These are phyloP conservation scores for Auricularia sp. DNA, from an alignment of 768 basidiomycete genomes.

Conservation along the genomic window DNA sequence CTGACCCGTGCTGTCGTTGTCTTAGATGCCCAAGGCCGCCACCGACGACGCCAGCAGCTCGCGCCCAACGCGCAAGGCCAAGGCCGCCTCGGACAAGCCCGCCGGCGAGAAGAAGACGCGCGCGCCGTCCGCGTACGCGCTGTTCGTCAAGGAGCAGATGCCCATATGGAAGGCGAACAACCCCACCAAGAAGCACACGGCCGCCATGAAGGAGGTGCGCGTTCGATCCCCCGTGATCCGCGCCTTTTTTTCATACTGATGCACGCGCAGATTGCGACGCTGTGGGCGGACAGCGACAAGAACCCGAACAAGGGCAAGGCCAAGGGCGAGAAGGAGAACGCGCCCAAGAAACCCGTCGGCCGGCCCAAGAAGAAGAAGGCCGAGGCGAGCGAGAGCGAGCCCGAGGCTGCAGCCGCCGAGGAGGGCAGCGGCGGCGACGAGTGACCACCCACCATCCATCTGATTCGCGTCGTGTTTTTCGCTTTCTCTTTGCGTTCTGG, in stretches of 20 bases:
- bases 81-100: not conserved
- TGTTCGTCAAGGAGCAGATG: slow-evolving; percentile 2
- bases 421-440: too few relatives aligned
- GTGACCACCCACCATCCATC: too few relatives aligned
- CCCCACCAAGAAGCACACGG: not conserved
- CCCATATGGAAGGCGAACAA: slow-evolving; percentile 1
- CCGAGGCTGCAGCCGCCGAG: too few relatives aligned
- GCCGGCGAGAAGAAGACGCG: not conserved
- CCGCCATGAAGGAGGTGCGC: not conserved
- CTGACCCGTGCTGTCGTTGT: too few relatives aligned
- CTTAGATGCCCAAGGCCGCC: not conserved
- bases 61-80: not conserved
- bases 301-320: slow-evolving; percentile 1
- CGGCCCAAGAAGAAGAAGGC: not conserved
- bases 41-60: not conserved
- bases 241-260: not conserved
- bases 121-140: not conserved
- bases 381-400: not conserved
- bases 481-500: too few relatives aligned
- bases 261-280: not conserved
- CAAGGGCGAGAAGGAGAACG: not conserved
- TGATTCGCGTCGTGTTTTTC: too few relatives aligned
- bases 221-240: not conserved
- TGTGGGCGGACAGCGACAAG: not conserved
- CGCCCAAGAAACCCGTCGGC: not conserved